phyloP scores from a whole-genome alignment of 768 basidiomycete species.

The Boletus subparvulus region DNA sequence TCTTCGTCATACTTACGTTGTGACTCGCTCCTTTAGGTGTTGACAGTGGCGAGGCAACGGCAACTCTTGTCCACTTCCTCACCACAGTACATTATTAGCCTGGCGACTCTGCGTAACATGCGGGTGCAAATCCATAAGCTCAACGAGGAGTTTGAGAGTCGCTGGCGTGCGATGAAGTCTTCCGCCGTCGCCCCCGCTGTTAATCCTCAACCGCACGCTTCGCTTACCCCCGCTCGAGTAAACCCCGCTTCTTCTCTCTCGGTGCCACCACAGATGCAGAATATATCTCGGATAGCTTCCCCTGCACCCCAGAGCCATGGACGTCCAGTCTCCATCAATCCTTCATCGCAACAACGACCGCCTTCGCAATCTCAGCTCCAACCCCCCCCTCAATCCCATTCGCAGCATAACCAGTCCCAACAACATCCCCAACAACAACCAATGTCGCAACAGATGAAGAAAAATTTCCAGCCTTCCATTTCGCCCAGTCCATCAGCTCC shows the following conservation, averaged over 20 bases:
- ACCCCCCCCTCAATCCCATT: conserved; percentile 7
- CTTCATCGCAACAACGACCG: conserved; percentile 16
- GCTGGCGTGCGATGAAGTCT: conserved; percentile 26
- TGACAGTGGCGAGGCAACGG: conserved; percentile 41
- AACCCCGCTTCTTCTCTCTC: conserved; percentile 9
- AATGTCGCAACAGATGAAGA: conserved; percentile 17
- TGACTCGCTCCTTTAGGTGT: conserved; percentile 34
- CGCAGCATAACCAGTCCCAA: conserved; percentile 9
- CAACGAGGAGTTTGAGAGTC: conserved; percentile 39
- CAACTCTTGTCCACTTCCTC: conserved; percentile 19
- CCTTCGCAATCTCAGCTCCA: conserved; percentile 11
- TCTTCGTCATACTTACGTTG: conserved; percentile 5
- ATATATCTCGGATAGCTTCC: conserved; percentile 19
- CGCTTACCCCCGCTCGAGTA: conserved; percentile 1
- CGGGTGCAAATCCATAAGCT: conserved; percentile 41
- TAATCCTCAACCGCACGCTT: conserved; percentile 5
- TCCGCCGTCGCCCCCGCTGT: conserved; percentile 4
- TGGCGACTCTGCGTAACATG: conserved; percentile 47
- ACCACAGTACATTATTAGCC: conserved; percentile 34
- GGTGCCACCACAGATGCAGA: conserved; percentile 18
- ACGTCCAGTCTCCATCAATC: conserved; percentile 33
- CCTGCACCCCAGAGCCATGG: conserved; percentile 26
- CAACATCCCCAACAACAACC: conserved; percentile 2
- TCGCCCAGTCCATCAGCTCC: conserved; percentile 25
- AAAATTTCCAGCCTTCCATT: conserved; percentile 11